phyloP scores from a whole-genome alignment of 108 stramenopile genomes.

The Aurantiochytrium sp. region DNA sequence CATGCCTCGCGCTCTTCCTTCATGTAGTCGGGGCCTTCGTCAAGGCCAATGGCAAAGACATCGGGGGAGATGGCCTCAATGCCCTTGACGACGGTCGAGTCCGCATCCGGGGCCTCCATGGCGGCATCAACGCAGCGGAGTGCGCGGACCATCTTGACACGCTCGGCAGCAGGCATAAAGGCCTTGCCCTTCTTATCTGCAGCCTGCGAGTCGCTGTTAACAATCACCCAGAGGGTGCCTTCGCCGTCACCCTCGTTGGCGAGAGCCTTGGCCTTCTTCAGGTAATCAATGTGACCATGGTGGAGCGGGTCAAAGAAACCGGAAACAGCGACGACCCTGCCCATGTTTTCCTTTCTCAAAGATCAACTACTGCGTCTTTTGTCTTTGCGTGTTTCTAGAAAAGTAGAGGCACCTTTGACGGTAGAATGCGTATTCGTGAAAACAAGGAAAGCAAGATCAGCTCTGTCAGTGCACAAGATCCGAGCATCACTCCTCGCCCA shows the following conservation, averaged over 20 bases:
- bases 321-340: neutral
- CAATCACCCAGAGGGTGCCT: neutral
- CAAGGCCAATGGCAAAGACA: slow-evolving; percentile 11
- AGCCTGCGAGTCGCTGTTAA: neutral
- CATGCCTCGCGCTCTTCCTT: slow-evolving; percentile 4
- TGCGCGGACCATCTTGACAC: slow-evolving; percentile 15
- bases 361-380: neutral
- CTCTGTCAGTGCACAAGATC: too few species aligned
- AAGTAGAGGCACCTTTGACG: too few species aligned
- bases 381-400: too few species aligned
- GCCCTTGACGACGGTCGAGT: neutral
- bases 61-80: slow-evolving; percentile 2
- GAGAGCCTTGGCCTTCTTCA: slow-evolving; percentile 18
- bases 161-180: neutral
- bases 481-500: too few species aligned
- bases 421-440: too few species aligned
- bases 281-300: slow-evolving; percentile 10
- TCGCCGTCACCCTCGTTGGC: slow-evolving; percentile 9
- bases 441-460: too few species aligned
- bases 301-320: slow-evolving; percentile 15
- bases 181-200: neutral
- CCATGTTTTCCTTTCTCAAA: neutral
- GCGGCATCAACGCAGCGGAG: neutral
- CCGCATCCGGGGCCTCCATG: neutral
- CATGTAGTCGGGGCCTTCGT: slow-evolving; percentile 20